Conservation (phyloP, 768 basidiomycete genomes). For the Mycena epipterygia region DNA sequence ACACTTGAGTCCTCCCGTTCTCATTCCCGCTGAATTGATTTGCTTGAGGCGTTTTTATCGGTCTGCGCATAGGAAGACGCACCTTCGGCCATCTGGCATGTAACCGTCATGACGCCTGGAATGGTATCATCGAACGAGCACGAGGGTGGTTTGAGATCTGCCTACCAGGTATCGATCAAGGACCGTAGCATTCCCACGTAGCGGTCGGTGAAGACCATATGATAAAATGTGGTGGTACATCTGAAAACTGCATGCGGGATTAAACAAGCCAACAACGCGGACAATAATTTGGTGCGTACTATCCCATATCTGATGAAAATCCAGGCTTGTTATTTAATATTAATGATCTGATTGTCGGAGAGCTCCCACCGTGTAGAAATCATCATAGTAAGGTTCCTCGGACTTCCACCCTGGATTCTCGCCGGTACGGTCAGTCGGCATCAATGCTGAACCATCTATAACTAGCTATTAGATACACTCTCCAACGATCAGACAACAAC, state of each 20-base stretch:
- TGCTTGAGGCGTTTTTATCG: background rate
- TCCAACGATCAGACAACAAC: background rate
- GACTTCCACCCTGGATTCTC: constrained; percentile 15
- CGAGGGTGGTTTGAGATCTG: too few species aligned
- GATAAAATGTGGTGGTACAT: constrained; percentile 15
- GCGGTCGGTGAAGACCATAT: constrained; percentile 14
- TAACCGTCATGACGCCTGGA: constrained; percentile 11
- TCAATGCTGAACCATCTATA: constrained; percentile 10
- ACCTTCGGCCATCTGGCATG: constrained; percentile 12
- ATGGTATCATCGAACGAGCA: background rate
- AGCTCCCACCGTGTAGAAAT: constrained; percentile 3
- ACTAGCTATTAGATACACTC: background rate
- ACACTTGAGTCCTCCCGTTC: constrained; percentile 10
- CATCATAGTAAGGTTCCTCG: constrained; percentile 2
- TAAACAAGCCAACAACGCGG: background rate
- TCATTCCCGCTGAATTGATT: background rate
- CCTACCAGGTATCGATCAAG: constrained; percentile 9
- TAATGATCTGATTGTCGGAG: too few species aligned
- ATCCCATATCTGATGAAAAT: background rate
- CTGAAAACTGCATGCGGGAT: background rate
- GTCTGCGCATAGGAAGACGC: background rate
- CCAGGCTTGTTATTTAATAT: background rate
- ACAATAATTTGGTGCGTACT: background rate
- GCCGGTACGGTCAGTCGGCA: constrained; percentile 16
- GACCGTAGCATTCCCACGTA: constrained; percentile 16